Conservation (phyloP, 768 basidiomycete species). For the Mycena galopus region DNA sequence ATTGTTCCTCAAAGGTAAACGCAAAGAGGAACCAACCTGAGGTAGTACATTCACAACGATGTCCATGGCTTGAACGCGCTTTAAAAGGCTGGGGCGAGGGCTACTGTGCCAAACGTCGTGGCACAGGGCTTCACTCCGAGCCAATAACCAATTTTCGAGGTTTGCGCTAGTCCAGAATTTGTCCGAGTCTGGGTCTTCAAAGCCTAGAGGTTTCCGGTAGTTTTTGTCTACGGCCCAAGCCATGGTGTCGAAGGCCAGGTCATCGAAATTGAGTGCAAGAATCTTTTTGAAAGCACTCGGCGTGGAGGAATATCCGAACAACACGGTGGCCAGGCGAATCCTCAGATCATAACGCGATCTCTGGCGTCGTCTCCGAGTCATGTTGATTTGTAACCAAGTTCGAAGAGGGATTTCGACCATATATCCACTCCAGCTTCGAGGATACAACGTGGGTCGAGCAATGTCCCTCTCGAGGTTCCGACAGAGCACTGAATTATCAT, state of each 20-base stretch:
- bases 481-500: too few species aligned
- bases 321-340: background rate
- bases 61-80: background rate
- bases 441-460: too few species aligned
- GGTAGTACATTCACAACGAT: background rate
- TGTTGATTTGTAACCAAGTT: background rate
- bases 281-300: background rate
- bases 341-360: too few species aligned
- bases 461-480: too few species aligned
- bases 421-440: background rate
- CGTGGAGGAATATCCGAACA: background rate
- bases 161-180: conserved; percentile 4
- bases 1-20: too few species aligned
- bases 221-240: background rate
- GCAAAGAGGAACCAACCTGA: background rate
- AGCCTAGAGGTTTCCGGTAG: background rate
- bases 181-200: background rate
- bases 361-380: background rate
- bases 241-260: background rate
- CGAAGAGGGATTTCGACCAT: conserved; percentile 1
- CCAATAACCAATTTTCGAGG: background rate
- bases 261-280: background rate
- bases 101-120: background rate
- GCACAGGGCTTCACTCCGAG: background rate
- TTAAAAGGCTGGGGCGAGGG: background rate